Evolutionary conservation across 371 early-diverging fungal genomes (phyloP).

Genomic region (Zychaea mexicana): DNA sequence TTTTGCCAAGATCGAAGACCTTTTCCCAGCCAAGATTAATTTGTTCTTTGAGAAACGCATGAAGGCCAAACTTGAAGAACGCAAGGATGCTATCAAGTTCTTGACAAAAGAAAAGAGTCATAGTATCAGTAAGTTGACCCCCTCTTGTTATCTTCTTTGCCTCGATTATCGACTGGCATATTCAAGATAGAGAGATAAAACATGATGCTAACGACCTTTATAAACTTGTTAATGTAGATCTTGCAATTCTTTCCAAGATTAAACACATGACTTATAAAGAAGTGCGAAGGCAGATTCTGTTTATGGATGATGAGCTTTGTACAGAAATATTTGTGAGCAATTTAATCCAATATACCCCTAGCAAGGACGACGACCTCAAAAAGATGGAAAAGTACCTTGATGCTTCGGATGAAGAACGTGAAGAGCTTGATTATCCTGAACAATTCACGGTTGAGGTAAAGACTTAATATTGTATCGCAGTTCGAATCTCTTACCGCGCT

Average conservation of each 20-base stretch:
- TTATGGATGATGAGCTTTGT: conserved; percentile 31
- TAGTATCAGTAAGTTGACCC: conserved; percentile 37
- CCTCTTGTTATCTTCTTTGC: too few relatives aligned
- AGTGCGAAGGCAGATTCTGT: conserved; percentile 20
- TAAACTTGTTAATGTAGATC: too few relatives aligned
- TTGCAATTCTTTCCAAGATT: conserved; percentile 26
- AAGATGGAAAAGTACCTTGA: conserved; percentile 46
- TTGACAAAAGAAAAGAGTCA: conserved; percentile 39
- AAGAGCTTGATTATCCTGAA: conserved; percentile 57
- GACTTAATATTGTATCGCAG: not conserved
- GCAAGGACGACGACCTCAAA: conserved; percentile 37
- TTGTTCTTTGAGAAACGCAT: conserved; percentile 38
- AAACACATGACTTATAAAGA: conserved; percentile 20
- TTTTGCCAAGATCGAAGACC: conserved; percentile 37
- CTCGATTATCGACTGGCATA: too few relatives aligned
- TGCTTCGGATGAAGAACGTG: conserved; percentile 32
- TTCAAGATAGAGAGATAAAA: too few relatives aligned
- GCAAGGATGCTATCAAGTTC: conserved; percentile 44
- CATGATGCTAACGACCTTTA: too few relatives aligned
- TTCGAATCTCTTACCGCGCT: not conserved
- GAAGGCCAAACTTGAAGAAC: conserved; percentile 35
- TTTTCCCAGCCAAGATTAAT: conserved; percentile 47
- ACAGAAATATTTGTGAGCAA: conserved; percentile 40
- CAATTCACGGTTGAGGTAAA: conserved; percentile 53
- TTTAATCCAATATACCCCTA: conserved; percentile 34